phyloP scores from a whole-genome alignment of 2,329 filamentous ascomycete genomes.

The Colletotrichum karsti region DNA sequence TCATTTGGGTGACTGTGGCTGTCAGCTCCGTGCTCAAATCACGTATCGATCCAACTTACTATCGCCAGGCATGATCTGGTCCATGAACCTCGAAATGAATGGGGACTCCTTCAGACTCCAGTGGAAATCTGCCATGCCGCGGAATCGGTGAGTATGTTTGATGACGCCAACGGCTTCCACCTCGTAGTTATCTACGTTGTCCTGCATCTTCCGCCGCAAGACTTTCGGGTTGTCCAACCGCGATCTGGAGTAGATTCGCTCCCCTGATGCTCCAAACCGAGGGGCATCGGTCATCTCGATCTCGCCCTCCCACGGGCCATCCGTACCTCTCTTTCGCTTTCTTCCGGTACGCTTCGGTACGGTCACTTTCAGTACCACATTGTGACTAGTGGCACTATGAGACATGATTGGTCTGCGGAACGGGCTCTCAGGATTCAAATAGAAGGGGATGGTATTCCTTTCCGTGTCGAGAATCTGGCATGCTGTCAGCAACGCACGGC shows the following conservation, averaged over 20 bases:
- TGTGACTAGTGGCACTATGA: slow-evolving; percentile 78
- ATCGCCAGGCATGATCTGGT: slow-evolving; percentile 76
- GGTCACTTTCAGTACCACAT: slow-evolving; percentile 85
- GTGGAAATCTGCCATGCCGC: slow-evolving; percentile 87
- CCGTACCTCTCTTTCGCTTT: slow-evolving; percentile 82
- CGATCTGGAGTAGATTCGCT: slow-evolving; percentile 50
- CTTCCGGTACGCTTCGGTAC: slow-evolving; percentile 88
- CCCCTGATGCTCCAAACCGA: slow-evolving; percentile 2
- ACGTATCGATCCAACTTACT: slow-evolving; percentile 53
- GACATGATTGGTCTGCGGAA: slow-evolving; percentile 83
- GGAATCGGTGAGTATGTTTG: slow-evolving; percentile 85
- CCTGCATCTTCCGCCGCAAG: slow-evolving; percentile 71
- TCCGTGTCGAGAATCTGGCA: slow-evolving; percentile 55
- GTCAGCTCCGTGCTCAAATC: slow-evolving; percentile 46
- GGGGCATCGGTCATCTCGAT: slow-evolving; percentile 39
- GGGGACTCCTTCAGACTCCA: slow-evolving; percentile 74
- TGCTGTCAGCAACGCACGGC: background rate
- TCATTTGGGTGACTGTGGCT: slow-evolving; percentile 48
- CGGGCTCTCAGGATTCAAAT: slow-evolving; percentile 81
- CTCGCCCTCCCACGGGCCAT: slow-evolving; percentile 68
- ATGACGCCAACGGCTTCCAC: slow-evolving; percentile 78
- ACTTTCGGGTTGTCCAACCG: slow-evolving; percentile 61
- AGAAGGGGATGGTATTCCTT: slow-evolving; percentile 69
- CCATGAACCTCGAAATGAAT: slow-evolving; percentile 76
- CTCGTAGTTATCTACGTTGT: slow-evolving; percentile 73